phyloP scores from a whole-genome alignment of 2,329 filamentous ascomycete genomes.

The Penicillium sp. region DNA sequence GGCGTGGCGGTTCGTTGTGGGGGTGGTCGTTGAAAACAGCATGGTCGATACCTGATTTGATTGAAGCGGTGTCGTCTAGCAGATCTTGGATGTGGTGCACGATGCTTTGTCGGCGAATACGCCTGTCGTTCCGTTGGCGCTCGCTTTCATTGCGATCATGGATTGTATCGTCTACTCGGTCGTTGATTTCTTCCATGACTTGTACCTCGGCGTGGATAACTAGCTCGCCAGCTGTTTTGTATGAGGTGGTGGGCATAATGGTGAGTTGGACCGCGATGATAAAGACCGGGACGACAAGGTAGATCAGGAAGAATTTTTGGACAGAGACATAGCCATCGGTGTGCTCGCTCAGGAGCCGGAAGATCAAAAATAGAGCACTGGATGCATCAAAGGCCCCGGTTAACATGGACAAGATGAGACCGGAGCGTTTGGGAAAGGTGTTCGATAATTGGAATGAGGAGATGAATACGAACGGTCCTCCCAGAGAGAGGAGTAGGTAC shows the following conservation, averaged over 20 bases:
- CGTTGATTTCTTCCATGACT: conserved; percentile 54
- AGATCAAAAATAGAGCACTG: conserved; percentile 73
- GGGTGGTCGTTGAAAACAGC: conserved; percentile 16
- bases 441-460: conserved; percentile 83
- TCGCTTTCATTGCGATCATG: conserved; percentile 49
- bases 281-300: conserved; percentile 67
- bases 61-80: conserved; percentile 51
- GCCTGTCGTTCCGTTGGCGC: conserved; percentile 54
- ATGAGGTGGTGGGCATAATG: conserved; percentile 72
- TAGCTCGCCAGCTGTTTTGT: conserved; percentile 83
- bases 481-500: conserved; percentile 74
- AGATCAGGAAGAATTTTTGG: conserved; percentile 68
- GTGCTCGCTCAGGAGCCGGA: conserved; percentile 67
- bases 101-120: conserved; percentile 60
- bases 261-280: conserved; percentile 68
- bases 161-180: conserved; percentile 57
- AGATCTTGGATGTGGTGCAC: conserved; percentile 72
- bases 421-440: conserved; percentile 73
- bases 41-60: conserved; percentile 10
- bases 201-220: conserved; percentile 66
- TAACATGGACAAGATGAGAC: conserved; percentile 74
- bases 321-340: conserved; percentile 60
- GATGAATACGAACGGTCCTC: conserved; percentile 79
- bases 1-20: conserved; percentile 4
- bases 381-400: conserved; percentile 83